Conservation (phyloP, 345 rosid genomes). For the Psidium friedrichsthalianum region DNA sequence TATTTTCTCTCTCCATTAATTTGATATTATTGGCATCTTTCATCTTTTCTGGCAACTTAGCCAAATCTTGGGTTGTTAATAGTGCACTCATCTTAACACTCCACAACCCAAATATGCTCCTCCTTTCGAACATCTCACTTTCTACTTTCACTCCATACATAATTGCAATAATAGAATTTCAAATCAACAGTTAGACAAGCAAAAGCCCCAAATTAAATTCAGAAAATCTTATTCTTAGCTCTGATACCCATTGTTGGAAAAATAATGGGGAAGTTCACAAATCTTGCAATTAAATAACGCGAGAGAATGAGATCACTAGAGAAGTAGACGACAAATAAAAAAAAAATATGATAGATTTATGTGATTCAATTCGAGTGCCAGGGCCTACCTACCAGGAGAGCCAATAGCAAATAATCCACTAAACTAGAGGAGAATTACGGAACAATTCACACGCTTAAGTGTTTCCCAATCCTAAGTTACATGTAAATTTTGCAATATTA, state of each 20-base stretch:
- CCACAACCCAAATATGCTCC: not conserved
- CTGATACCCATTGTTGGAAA: not conserved
- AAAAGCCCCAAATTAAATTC: not conserved
- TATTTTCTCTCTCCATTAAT: not conserved
- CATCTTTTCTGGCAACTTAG: not conserved
- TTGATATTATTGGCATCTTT: not conserved
- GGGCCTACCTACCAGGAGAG: not conserved
- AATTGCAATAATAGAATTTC: not conserved
- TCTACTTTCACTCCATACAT: not conserved
- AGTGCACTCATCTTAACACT: not conserved
- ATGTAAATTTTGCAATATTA: not conserved
- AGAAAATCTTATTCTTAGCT: not conserved
- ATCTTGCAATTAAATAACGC: not conserved
- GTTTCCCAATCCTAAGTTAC: not conserved
- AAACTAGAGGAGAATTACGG: fast-evolving
- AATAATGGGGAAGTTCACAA: not conserved
- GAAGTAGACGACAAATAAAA: not conserved
- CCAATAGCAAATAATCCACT: not conserved
- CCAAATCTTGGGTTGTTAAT: not conserved
- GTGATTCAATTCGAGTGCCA: not conserved
- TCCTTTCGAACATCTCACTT: not conserved
- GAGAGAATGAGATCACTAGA: not conserved
- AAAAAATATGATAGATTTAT: not conserved
- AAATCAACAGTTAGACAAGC: not conserved
- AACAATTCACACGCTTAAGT: not conserved